Evolutionary conservation across 257 asterid genomes (phyloP), one percentile per base, ranked within the genome.

Genomic region (Linaria vulgaris): DNA sequence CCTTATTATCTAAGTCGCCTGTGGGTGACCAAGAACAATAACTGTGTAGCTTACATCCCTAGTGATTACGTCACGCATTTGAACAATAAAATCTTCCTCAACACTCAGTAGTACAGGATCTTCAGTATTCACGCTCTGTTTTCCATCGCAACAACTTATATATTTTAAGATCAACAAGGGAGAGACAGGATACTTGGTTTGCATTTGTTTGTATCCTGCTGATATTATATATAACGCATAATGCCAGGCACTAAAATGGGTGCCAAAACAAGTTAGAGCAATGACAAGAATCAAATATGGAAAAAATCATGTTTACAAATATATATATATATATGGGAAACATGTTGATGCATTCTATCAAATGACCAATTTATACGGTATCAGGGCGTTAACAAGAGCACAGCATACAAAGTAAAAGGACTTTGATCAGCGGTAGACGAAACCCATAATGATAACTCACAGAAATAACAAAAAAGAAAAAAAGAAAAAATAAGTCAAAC

Each of bases 321-420:
- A n/a, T n/a, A n/a, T n/a, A n/a, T n/a, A n/a, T n/a, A n/a, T n/a
- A 22, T 11, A 41, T 19, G 54, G 24, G 45, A 71, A 58, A 58
- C 45, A 39, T 47, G 44, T 48, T 8, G 25, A 12, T 12, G 46
- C 16, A 9, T n/a, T 16, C 19, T 31, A 57, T 44, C 15, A 56
- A 22, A 37, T 12, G 69, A 49, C 59, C 43, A 53, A 22, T 52
- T 27, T 24, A 56, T 27, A 16, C 22, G 22, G 48, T 24, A 16
- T 34, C 38, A 46, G 17, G 19, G 53, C 8, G 8, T 44, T 38
- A 64, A 67, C 27, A 25, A 11, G 21, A 9, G 14, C 56, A 54
- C 12, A 66, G 52, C 38, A 61, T 17, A 5, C 6, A 62, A 4
- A 12, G 12, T 24, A 20, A 16, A 6, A 43, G 57, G 2, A 34